Evolutionary conservation across 73 alveolate species (phyloP).

Genomic region (Paramecium sexaurelia): DNA sequence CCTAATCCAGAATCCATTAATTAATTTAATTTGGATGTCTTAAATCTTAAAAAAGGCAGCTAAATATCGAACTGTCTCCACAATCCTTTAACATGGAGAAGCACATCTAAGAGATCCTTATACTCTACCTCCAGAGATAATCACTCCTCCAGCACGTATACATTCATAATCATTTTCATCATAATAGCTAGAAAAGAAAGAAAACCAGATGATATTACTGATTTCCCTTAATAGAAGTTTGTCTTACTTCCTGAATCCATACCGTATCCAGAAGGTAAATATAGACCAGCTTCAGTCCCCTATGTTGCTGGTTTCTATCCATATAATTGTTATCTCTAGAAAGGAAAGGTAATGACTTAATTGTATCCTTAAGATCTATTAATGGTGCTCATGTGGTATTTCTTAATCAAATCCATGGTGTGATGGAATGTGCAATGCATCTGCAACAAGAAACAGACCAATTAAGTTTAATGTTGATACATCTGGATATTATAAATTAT

Average conservation of each 20-base stretch:
- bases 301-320: conserved; percentile 84
- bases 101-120: conserved; percentile 64
- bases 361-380: not conserved
- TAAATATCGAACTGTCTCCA: conserved; percentile 58
- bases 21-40: conserved; percentile 58
- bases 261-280: conserved; percentile 76
- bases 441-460: conserved; percentile 81
- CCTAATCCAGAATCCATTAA: conserved; percentile 30
- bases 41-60: conserved; percentile 68
- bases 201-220: conserved; percentile 82
- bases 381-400: conserved; percentile 85
- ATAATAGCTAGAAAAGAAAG: conserved; percentile 48
- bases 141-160: conserved; percentile 63
- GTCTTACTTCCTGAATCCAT: conserved; percentile 45
- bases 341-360: conserved; percentile 77
- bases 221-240: conserved; percentile 74
- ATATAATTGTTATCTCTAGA: conserved; percentile 75
- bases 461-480: conserved; percentile 81
- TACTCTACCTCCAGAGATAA: conserved; percentile 60
- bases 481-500: conserved; percentile 85
- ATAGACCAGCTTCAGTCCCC: conserved; percentile 90
- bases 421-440: conserved; percentile 87
- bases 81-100: conserved; percentile 63
- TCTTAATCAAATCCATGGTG: conserved; percentile 82
- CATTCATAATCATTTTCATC: not conserved